Evolutionary conservation across 768 basidiomycete genomes (phyloP).

Genomic region (Termitomyces sp.): DNA sequence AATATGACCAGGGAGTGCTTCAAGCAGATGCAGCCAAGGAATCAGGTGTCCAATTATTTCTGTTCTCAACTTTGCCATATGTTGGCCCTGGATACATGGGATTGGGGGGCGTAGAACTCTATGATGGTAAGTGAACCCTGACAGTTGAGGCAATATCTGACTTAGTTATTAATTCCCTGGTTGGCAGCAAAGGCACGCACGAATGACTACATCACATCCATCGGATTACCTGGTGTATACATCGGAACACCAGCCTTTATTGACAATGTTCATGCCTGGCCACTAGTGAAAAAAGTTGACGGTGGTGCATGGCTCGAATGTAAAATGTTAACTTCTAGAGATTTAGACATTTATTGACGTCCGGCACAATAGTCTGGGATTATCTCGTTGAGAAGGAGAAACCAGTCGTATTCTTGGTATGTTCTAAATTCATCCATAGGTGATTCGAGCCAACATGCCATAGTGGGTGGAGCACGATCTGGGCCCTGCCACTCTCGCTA

Average conservation of each 20-base stretch:
- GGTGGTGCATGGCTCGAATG: constrained; percentile 12
- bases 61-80: constrained; percentile 17
- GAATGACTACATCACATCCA: constrained; percentile 16
- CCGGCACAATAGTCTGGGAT: constrained; percentile 5
- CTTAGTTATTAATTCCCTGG: not conserved
- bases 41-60: constrained; percentile 13
- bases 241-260: constrained; percentile 14
- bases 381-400: constrained; percentile 13
- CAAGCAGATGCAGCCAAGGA: constrained; percentile 17
- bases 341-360: not conserved
- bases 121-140: constrained; percentile 9
- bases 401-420: constrained; percentile 14
- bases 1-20: constrained; percentile 14
- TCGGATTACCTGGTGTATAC: constrained; percentile 14
- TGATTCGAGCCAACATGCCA: not conserved
- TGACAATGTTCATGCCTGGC: constrained; percentile 17
- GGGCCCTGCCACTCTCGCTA: constrained; percentile 3
- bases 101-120: constrained; percentile 16
- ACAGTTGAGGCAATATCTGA: not conserved
- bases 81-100: constrained; percentile 17
- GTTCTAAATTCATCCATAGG: not conserved
- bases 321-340: not conserved
- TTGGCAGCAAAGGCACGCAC: constrained; percentile 16
- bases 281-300: constrained; percentile 9
- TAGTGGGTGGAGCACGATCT: constrained; percentile 14